Percentiles rank a stretch among this genome's conserved stretches.
Evolutionary conservation across 345 rosid genomes (phyloP).

Genomic region (Brassica carinata): DNA sequence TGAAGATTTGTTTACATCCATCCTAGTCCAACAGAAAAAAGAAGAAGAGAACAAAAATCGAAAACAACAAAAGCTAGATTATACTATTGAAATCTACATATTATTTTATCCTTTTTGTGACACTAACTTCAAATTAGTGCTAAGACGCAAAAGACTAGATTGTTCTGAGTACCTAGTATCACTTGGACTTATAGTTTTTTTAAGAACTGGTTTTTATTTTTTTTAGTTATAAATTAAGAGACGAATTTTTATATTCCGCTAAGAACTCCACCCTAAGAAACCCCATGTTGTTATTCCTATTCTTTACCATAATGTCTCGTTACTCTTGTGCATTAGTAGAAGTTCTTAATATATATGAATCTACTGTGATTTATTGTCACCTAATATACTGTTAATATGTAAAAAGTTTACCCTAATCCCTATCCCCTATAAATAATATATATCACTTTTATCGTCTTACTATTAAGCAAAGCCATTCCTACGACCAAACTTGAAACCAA

Average conservation of each 20-base stretch:
- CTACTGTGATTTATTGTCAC: not conserved
- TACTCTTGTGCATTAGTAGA: not conserved
- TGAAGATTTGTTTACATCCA: not conserved
- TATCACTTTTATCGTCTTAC: not conserved
- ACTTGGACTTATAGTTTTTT: no score
- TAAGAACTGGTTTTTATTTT: no score
- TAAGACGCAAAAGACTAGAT: not conserved
- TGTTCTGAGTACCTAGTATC: not conserved
- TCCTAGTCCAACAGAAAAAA: not conserved
- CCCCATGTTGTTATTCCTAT: no score
- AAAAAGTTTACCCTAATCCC: not conserved
- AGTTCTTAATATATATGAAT: not conserved
- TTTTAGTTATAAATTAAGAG: no score
- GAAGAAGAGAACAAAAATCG: not conserved
- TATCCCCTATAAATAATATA: not conserved
- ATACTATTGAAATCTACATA: not conserved
- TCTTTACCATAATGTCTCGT: no score
- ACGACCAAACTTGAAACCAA: not conserved
- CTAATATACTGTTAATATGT: not conserved
- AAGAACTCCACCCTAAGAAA: no score
- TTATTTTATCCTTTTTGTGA: not conserved
- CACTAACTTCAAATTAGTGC: not conserved
- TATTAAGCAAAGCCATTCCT: not conserved
- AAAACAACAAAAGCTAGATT: not conserved
- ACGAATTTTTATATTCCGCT: no score